These are phyloP conservation scores for Trametes cinnabarina DNA, from an alignment of 768 basidiomycete species.

Conservation along the genomic window DNA sequence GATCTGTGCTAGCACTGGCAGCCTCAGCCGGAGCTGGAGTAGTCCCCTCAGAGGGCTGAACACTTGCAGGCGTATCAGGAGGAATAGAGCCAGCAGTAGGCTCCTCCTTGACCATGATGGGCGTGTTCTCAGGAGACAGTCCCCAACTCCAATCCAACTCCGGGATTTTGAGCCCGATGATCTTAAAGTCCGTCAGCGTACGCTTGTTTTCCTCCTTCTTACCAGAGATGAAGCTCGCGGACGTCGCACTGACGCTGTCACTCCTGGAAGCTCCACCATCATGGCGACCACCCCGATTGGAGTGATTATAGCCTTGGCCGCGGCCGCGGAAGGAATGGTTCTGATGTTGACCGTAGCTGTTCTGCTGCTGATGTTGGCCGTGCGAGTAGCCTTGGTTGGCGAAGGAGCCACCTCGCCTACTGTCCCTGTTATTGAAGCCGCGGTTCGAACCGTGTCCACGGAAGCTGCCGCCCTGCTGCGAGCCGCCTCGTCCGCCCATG, in stretches of 20 bases:
- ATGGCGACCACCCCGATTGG: conserved; percentile 39
- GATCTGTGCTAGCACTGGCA: conserved; percentile 16
- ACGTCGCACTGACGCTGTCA: conserved; percentile 40
- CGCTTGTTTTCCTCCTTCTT: conserved; percentile 88
- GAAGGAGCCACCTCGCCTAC: conserved; percentile 68
- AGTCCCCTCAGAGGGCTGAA: conserved; percentile 27
- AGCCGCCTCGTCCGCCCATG: conserved; percentile 45
- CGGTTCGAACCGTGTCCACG: conserved; percentile 66
- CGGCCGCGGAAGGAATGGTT: conserved; percentile 54
- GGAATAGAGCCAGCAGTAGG: conserved; percentile 8
- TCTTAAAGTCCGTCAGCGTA: conserved; percentile 97
- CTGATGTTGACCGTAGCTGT: conserved; percentile 38
- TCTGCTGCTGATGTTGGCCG: conserved; percentile 31
- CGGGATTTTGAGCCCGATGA: conserved; percentile 83
- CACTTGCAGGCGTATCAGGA: conserved; percentile 20
- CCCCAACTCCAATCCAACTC: conserved; percentile 91
- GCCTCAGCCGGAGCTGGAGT: conserved; percentile 18
- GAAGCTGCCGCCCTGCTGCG: conserved; percentile 41
- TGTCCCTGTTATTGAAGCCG: conserved; percentile 63
- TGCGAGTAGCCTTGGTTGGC: conserved; percentile 37
- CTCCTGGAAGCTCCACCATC: conserved; percentile 34
- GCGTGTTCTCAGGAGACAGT: conserved; percentile 37
- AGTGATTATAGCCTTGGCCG: conserved; percentile 51
- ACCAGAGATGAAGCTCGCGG: conserved; percentile 38
- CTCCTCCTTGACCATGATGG: conserved; percentile 30